Evolutionary conservation across 2,329 filamentous ascomycete genomes (phyloP).

Genomic region (Blastomyces parvus): DNA sequence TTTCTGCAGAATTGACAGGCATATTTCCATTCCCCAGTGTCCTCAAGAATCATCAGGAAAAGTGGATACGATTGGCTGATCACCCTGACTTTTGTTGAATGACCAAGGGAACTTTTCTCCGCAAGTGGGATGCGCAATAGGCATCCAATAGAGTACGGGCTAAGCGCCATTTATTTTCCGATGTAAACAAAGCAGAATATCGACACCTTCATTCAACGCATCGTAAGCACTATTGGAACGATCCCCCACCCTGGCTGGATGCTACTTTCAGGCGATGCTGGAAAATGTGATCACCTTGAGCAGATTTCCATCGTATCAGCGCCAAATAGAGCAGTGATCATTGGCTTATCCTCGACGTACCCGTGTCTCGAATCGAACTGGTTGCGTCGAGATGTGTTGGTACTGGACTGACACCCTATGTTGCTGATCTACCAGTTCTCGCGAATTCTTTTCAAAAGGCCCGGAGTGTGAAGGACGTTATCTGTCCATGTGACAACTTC

Average conservation of each 20-base stretch:
- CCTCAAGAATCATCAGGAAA: not conserved
- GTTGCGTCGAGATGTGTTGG: not conserved
- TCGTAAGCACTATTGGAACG: not conserved
- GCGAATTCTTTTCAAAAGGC: not conserved
- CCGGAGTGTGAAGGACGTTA: not conserved
- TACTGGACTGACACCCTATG: not conserved
- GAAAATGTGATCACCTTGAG: not conserved
- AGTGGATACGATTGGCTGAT: not conserved
- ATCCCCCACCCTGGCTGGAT: not conserved
- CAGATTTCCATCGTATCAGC: not conserved
- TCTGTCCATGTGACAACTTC: slow-evolving; percentile 8
- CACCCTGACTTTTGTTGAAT: not conserved
- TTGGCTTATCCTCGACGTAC: not conserved
- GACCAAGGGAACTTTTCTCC: not conserved
- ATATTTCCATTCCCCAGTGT: not conserved
- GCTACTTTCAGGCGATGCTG: not conserved
- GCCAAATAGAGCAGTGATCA: not conserved
- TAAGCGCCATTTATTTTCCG: not conserved
- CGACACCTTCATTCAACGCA: not conserved
- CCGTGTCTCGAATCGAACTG: not conserved
- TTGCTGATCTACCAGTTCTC: not conserved
- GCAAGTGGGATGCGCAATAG: not conserved
- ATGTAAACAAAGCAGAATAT: not conserved
- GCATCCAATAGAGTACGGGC: not conserved
- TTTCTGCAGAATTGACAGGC: not conserved